Conservation (phyloP, 2,329 filamentous ascomycete genomes). For the Aspergillaceae sp. region DNA sequence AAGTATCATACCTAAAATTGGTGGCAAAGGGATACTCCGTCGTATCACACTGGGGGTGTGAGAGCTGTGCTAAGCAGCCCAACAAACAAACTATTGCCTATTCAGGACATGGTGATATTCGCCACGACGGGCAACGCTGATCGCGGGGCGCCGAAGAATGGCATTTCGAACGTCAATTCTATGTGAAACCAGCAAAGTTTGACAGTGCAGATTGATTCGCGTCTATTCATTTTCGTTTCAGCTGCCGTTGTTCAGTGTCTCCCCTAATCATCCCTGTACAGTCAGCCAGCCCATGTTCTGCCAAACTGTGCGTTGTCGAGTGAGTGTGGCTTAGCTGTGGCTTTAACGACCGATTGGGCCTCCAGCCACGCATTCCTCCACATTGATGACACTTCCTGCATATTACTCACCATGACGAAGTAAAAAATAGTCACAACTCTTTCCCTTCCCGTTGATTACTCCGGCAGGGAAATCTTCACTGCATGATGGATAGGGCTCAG, state of each 20-base stretch:
- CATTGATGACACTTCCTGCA: neutral
- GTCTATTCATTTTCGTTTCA: neutral
- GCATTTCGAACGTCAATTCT: no score
- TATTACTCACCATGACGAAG: constrained; percentile 1
- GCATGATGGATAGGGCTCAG: neutral
- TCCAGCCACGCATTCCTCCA: neutral
- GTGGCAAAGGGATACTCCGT: no score
- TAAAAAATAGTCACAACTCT: neutral
- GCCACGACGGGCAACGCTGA: neutral
- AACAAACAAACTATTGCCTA: neutral
- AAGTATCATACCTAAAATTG: no score
- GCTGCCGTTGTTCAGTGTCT: neutral
- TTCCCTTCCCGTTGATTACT: neutral
- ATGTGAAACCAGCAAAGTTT: neutral
- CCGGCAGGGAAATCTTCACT: neutral
- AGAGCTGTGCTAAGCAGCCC: neutral
- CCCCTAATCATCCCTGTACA: no score
- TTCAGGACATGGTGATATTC: neutral
- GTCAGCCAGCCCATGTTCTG: no score
- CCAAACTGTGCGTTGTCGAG: neutral
- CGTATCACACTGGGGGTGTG: no score
- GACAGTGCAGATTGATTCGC: neutral
- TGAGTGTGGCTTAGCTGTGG: neutral
- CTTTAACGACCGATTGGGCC: neutral
- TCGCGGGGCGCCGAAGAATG: no score